Conservation (phyloP, 176 grass and related monocot genomes). For the Carex littledalei region DNA sequence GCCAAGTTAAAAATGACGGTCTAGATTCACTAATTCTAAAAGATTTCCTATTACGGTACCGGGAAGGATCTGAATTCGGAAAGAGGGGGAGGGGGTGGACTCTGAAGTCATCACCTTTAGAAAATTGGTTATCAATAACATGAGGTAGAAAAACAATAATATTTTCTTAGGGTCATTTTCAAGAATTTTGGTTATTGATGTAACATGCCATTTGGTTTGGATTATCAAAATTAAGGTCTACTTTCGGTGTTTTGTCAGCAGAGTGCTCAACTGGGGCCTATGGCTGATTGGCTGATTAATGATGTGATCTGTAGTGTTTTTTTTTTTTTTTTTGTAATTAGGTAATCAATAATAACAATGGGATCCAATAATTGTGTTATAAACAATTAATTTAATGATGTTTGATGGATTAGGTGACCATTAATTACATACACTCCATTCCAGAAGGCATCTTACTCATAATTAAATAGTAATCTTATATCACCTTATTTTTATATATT, state of each 20-base stretch:
- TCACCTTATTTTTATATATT: not conserved
- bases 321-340: not conserved
- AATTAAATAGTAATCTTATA: not conserved
- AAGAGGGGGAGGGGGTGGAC: too few relatives aligned
- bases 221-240: not conserved
- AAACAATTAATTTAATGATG: conserved; percentile 16
- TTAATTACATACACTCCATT: not conserved
- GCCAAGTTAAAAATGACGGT: too few relatives aligned
- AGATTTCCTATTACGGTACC: too few relatives aligned
- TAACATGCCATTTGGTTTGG: conserved; percentile 7
- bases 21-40: too few relatives aligned
- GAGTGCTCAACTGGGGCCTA: conserved; percentile 5
- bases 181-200: not conserved
- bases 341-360: not conserved
- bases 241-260: conserved; percentile 6
- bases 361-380: not conserved
- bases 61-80: too few relatives aligned
- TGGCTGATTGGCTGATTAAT: not conserved
- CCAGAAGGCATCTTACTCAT: not conserved
- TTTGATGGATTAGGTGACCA: conserved; percentile 20
- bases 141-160: not conserved
- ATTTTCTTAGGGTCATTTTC: not conserved
- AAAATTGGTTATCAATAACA: not conserved
- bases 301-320: not conserved
- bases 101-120: not conserved